Evolutionary conservation across 495 filamentous ascomycete species (phyloP).

Genomic region (Talaromyces thailandensis): DNA sequence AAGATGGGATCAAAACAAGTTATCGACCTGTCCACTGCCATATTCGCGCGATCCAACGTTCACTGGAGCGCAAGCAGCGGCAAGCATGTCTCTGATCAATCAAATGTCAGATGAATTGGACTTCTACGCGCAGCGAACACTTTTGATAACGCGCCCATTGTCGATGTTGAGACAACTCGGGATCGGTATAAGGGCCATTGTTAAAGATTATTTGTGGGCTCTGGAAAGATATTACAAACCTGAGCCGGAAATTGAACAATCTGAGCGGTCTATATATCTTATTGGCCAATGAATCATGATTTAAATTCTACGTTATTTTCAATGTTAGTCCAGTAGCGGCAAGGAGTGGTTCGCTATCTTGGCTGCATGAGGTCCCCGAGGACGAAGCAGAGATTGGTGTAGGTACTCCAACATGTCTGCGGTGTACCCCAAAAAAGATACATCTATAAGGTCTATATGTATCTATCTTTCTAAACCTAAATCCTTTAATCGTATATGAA

Average conservation of each 20-base stretch:
- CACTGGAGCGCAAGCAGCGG: background rate
- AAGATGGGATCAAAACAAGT: background rate
- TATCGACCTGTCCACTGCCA: background rate
- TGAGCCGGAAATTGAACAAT: background rate
- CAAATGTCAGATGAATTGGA: background rate
- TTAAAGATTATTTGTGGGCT: background rate
- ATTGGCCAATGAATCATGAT: background rate
- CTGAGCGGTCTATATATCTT: background rate
- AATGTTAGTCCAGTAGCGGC: background rate
- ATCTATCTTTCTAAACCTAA: no score
- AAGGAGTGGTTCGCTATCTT: no score
- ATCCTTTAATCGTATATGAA: no score
- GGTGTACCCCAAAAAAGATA: no score
- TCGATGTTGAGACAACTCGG: background rate
- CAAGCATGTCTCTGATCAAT: background rate
- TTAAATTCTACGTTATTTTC: no score
- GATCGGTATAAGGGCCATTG: background rate
- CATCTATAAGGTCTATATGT: no score
- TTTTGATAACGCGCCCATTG: background rate
- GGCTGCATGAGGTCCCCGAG: background rate
- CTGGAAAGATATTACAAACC: background rate
- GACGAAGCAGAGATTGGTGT: no score
- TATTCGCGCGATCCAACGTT: background rate
- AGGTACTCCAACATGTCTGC: no score
- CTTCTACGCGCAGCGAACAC: background rate